Evolutionary conservation across 768 basidiomycete species (phyloP), one percentile per base, ranked within the genome.

Genomic region (Russula sp.): DNA sequence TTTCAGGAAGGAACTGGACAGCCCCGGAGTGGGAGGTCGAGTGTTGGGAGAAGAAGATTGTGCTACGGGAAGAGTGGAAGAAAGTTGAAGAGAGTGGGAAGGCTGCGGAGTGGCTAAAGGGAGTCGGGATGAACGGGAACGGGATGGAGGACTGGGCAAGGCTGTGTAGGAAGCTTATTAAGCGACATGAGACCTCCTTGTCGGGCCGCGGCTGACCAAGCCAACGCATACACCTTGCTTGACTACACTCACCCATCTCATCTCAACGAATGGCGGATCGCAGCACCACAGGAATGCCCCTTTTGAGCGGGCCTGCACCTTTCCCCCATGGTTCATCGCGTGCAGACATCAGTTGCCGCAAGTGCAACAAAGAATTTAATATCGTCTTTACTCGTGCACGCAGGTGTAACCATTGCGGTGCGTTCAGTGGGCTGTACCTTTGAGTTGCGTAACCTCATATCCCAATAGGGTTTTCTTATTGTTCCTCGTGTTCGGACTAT

Each of bases 361-460:
- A 84, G 72, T 91, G 89, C 71, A 83, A 79, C 72, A 90, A 80
- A 72, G 89, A 90, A 71, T 90, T 90, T 72, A 85, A 80, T 69
- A 72, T 87, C 22, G 64, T 90, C 56, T 85, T 91, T 70, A 77
- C 83, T 61, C 77, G 89, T 58, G 79, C 84, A 53, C 81, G 83
- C 68, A 82, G 76, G 66, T 91, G 89, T 73, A 84, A 88, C 72
- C 89, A 91, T 70, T 91, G 89, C 72, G 88, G 89, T 88, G 71
- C 48, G 36, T 42, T 61, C 51, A 40, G 10, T 54, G 44, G 50
- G 44, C 32, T 24, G 26, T 57, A 40, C 22, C 48, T 64, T 28
- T 26, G 18, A 22, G 60, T 42, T 64, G 48, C 57, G 32, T 50
- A 46, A 38, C 60, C 65, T 65, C 36, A 49, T 49, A 55, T 60